Base-by-base conservation (phyloP, 257 asterid genomes). In the Haberlea rhodopensis region DNA sequence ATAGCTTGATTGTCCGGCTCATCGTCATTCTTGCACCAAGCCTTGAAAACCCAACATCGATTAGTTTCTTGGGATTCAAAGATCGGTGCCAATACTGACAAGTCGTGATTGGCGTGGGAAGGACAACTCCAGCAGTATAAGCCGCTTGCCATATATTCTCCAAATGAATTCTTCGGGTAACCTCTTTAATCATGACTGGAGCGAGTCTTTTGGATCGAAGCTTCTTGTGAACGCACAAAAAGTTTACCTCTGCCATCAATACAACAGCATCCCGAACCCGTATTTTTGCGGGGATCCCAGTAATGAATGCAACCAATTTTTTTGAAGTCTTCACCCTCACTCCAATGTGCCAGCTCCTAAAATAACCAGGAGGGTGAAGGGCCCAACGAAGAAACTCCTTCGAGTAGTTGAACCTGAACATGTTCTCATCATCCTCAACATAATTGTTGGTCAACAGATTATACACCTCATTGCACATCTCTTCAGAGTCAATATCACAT, bases 111-210 rank as follows among this genome's bases (percentile, higher is more conserved):
- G 94, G 97, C 0, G 97, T 87, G 1, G 97, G 97, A 63, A 89
- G 91, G 9, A 87, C 88, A 51, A 87, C 85, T 8, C 97, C 97
- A 43, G 97, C 97, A 28, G 97, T 89, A 75, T 87, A 89, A 65
- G 97, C 97, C 11, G 94, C 97, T 57, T 89, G 97, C 97, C 94
- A 89, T 52, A 89, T 78, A 65, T 87, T 87, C 83, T 89, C 97
- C 85, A 87, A 40, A 72, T 85, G 91, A 71, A 87, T 87, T 73
- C 95, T 81, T 57, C 97, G 71, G 0, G 97, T 89, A 53, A 89
- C 95, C 73, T 89, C 97, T 73, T 87, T 89, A 54, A 89, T 89
- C 95, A 89, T 80, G 55, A 89, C 94, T 0, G 97, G 97, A 29
- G 97, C 97, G 34, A 89, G 97, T 60, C 97, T 87, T 75, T 89